These are phyloP conservation scores for Cercospora zeae-maydis DNA, from an alignment of 2,329 filamentous ascomycete species.

Conservation along the genomic window DNA sequence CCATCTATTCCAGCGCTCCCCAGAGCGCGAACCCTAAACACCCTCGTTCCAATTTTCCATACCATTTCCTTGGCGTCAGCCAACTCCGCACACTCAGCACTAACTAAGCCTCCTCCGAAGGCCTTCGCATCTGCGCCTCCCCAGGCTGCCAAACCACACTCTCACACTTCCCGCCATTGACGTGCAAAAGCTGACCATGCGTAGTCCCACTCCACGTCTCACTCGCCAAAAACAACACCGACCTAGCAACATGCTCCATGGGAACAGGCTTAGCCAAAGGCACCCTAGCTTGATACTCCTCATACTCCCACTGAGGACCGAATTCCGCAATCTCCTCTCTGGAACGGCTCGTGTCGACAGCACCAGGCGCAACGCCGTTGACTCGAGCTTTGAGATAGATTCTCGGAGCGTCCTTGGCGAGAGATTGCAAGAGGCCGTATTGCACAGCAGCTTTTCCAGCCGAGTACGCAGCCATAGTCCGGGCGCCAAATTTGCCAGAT, in stretches of 20 bases:
- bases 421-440: constrained; percentile 41
- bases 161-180: constrained; percentile 47
- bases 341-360: constrained; percentile 46
- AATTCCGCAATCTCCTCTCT: constrained; percentile 41
- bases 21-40: background rate
- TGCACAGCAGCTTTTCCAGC: constrained; percentile 48
- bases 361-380: constrained; percentile 48
- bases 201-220: constrained; percentile 45
- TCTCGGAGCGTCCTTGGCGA: constrained; percentile 42
- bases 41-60: background rate
- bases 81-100: background rate
- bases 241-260: constrained; percentile 43
- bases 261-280: constrained; percentile 41
- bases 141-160: constrained; percentile 22
- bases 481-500: constrained; percentile 45
- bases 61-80: background rate
- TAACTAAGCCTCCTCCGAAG: background rate
- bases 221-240: constrained; percentile 47
- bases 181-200: constrained; percentile 45
- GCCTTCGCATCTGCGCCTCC: constrained; percentile 8
- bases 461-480: constrained; percentile 45
- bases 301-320: constrained; percentile 39
- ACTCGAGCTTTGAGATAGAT: constrained; percentile 41
- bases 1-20: background rate
- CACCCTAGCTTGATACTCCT: constrained; percentile 45